Evolutionary conservation across 2,329 filamentous ascomycete species (phyloP), one percentile per base, ranked within the genome.

Genomic region (Cercospora beticola): DNA sequence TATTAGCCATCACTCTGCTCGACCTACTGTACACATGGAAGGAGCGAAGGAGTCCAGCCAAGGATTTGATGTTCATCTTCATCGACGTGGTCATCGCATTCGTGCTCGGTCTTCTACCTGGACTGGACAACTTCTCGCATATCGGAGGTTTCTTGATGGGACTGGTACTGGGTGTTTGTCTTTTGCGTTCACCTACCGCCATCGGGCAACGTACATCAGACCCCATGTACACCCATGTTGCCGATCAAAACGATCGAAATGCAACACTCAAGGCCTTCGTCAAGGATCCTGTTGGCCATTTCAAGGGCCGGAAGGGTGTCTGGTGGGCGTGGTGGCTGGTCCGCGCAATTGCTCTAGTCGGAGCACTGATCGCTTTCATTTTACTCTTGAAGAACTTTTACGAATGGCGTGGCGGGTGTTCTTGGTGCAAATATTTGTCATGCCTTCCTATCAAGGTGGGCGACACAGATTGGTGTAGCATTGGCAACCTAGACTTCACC

Each of bases 291-390:
- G 72, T 87, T 0, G 89, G 88, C 5, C 97, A 97, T 81, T 98
- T 98, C 83, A 94, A 94, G 79, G 93, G 92, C 21, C 87, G 95
- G 18, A 97, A 97, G 79, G 91, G 92, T 23, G 85, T 97, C 7
- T 99, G 95, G 95, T 99, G 95, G 95, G 91, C 84, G 5, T 99
- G 95, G 95, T 98, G 94, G 94, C 81, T 97, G 23, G 86, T 98
- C 30, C 88, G 95, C 18, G 92, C 87, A 0, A 92, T 86, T 0
- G 90, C 91, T 26, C 82, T 99, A 62, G 86, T 97, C 7, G 86
- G 89, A n/a, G 91, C 94, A 36, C 84, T 97, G 40, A 86, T 97
- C 49, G 90, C 90, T 1, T 97, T 98, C 78, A 91, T 97, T 70
- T 82, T 97, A 56, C 83, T 99, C 64, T 80, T 98, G 69, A 89